Percentiles rank a stretch among this genome's conserved stretches.
These are phyloP conservation scores for Alternaria sp. DNA, from an alignment of 2,329 filamentous ascomycete species.

Conservation along the genomic window DNA sequence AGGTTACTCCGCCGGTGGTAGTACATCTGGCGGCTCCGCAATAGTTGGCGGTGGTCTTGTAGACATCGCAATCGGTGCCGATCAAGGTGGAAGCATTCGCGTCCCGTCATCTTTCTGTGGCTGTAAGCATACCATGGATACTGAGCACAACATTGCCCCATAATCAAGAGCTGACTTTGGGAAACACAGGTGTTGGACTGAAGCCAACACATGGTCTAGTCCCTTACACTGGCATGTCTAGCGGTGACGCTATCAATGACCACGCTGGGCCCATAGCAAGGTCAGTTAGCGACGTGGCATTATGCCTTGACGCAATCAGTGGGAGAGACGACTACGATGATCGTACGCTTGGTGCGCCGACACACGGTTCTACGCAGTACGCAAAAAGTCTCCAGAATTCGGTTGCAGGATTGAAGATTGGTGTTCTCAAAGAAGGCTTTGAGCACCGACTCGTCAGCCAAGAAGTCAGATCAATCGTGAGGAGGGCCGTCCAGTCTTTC, in stretches of 20 bases:
- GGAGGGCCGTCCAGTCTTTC: constrained; percentile 53
- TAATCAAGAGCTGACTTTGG: neutral
- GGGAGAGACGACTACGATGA: constrained; percentile 46
- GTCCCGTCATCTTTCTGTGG: constrained; percentile 52
- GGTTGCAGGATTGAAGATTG: constrained; percentile 38
- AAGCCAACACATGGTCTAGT: constrained; percentile 62
- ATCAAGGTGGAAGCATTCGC: constrained; percentile 53
- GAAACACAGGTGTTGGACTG: constrained; percentile 33
- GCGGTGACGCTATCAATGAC: constrained; percentile 53
- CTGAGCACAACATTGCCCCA: too few relatives aligned
- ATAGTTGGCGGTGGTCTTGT: constrained; percentile 55
- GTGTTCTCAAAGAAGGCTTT: constrained; percentile 40
- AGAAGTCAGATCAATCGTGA: constrained; percentile 53
- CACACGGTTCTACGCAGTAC: constrained; percentile 36
- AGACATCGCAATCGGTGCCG: constrained; percentile 51
- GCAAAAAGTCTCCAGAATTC: constrained; percentile 23
- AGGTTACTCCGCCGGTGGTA: constrained; percentile 60
- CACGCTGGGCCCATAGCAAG: constrained; percentile 51
- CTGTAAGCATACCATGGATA: constrained; percentile 23
- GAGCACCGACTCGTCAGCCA: constrained; percentile 46
- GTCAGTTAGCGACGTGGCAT: constrained; percentile 36
- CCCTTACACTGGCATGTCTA: constrained; percentile 60
- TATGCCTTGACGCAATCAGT: constrained; percentile 42
- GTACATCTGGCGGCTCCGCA: constrained; percentile 55
- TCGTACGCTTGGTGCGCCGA: constrained; percentile 39